These are phyloP conservation scores for Rhizophagus prolifer DNA, from an alignment of 192 early-diverging fungal genomes.

Conservation along the genomic window DNA sequence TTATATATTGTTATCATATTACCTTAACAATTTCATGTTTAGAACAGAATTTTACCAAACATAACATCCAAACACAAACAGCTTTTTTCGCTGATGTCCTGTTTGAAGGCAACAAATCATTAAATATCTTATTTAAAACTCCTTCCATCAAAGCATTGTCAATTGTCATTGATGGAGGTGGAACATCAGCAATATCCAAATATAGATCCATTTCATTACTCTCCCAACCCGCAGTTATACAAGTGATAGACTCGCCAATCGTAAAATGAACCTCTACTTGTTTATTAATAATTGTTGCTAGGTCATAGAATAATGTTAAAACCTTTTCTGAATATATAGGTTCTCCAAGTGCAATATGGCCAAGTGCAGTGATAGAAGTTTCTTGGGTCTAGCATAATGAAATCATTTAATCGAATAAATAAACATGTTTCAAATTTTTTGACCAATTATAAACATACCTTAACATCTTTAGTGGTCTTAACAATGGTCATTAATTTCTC, in stretches of 20 bases:
- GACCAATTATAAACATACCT: constrained; percentile 33
- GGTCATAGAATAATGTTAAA: constrained; percentile 49
- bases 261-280: constrained; percentile 84
- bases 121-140: constrained; percentile 55
- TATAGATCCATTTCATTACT: constrained; percentile 65
- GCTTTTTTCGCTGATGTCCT: constrained; percentile 63
- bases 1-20: background rate
- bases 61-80: constrained; percentile 77
- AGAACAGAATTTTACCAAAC: constrained; percentile 72
- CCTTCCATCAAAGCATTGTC: constrained; percentile 38
- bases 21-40: constrained; percentile 48
- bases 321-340: constrained; percentile 34
- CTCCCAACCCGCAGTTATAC: constrained; percentile 62
- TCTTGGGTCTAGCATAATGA: constrained; percentile 58
- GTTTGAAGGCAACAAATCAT: constrained; percentile 50
- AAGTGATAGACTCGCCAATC: constrained; percentile 78
- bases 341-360: constrained; percentile 60
- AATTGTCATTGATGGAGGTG: constrained; percentile 23
- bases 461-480: constrained; percentile 68
- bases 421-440: background rate
- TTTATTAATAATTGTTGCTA: constrained; percentile 65
- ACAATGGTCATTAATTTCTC: constrained; percentile 49
- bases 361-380: constrained; percentile 63
- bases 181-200: constrained; percentile 66
- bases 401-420: background rate